Evolutionary conservation across 495 filamentous ascomycete species (phyloP), one percentile per base, ranked within the genome.

Genomic region (Trypethelium eluteriae): DNA sequence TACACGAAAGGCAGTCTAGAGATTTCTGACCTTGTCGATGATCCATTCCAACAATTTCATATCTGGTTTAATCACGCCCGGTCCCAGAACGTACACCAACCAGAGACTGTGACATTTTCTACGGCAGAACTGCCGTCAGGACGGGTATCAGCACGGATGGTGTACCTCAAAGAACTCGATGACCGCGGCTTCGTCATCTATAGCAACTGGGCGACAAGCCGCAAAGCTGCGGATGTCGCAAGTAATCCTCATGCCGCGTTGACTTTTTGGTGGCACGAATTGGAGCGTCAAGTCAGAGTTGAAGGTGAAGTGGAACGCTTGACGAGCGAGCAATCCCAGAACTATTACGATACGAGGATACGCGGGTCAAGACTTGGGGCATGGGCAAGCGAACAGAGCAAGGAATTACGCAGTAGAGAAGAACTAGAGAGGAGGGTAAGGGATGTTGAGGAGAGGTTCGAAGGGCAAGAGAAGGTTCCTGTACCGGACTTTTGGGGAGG

Each of bases 401-500:
- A 82, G 68, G 89, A 89, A 47, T 75, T 95, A 53, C 76, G 75
- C 77, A 88, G 87, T 3, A 77, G 89, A 65, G 77, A 79, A 56
- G 74, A 87, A 72, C 76, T 94, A 39, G 89, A 91, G 69, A 74
- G 77, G 62, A 83, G 85, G 79, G 89, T 94, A 1, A 79, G 79
- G 74, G 88, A 91, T 68, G 82, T 87, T 57, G 88, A 92, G 80
- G 78, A 77, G 71, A 82, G 77, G 71, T 98, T 95, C 77, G 85
- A 87, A 46, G 88, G 84, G 11, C 57, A 80, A 68, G 87, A 96
- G 65, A 74, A 89, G 47, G 95, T 98, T 64, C 92, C 92, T 2
- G 85, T 96, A 61, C 94, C 94, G 38, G 87, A 88, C 32, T 97
- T 96, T 77, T 98, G 94, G 94, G 94, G 94, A 7, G 94, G 94